phyloP scores from a whole-genome alignment of 2,329 filamentous ascomycete genomes.

The Claviceps humidiphila region DNA sequence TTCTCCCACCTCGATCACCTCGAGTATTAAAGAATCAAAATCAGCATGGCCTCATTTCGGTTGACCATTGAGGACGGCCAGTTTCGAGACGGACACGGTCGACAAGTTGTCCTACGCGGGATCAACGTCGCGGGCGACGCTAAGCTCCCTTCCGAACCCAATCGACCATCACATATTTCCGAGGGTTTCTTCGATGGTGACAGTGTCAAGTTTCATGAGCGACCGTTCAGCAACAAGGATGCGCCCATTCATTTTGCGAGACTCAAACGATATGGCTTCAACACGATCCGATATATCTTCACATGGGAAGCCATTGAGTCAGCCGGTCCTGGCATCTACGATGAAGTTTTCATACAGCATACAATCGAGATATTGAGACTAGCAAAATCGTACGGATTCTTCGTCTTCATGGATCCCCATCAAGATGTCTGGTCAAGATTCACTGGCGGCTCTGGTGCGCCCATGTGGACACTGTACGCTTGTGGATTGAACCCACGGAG shows the following conservation, averaged over 20 bases:
- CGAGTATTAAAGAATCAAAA: neutral
- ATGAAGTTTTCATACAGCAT: conserved; percentile 84
- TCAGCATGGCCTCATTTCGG: conserved; percentile 56
- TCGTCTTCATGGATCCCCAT: conserved; percentile 96
- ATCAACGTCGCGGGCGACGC: conserved; percentile 89
- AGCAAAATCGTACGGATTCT: conserved; percentile 85
- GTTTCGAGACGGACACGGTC: conserved; percentile 69
- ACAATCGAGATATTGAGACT: conserved; percentile 75
- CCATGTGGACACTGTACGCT: conserved; percentile 95
- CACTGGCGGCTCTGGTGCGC: conserved; percentile 85
- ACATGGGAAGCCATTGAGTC: conserved; percentile 99
- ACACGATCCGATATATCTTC: conserved; percentile 91
- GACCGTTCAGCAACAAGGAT: conserved; percentile 73
- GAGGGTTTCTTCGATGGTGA: conserved; percentile 87
- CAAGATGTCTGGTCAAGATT: conserved; percentile 98
- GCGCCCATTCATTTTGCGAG: conserved; percentile 78
- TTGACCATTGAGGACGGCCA: conserved; percentile 73
- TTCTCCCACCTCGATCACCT: neutral
- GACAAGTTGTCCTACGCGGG: conserved; percentile 78
- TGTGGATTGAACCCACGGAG: conserved; percentile 77
- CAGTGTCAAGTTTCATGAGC: conserved; percentile 72
- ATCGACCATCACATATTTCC: conserved; percentile 65
- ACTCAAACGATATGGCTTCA: conserved; percentile 82
- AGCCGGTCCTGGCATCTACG: conserved; percentile 78
- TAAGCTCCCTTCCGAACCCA: conserved; percentile 73